These are phyloP conservation scores for Sporothrix mexicana DNA, from an alignment of 2,329 filamentous ascomycete species.

Conservation along the genomic window DNA sequence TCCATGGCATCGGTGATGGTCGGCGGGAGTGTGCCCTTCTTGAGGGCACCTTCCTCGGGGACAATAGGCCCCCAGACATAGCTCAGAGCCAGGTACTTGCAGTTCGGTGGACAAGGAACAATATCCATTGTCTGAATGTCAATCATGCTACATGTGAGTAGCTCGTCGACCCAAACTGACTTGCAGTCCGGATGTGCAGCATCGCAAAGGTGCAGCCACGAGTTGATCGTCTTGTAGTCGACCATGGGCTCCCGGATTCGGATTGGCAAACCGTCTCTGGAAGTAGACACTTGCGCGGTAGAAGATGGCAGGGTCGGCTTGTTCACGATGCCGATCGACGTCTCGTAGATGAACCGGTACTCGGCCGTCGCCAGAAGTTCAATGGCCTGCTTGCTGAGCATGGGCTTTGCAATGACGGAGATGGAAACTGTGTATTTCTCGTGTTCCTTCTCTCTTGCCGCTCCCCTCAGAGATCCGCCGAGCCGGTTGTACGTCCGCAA, in stretches of 20 bases:
- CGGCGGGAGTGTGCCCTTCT: slow-evolving; percentile 18
- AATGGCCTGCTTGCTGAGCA: slow-evolving; percentile 1
- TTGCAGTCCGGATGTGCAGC: slow-evolving; percentile 14
- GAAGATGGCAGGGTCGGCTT: not conserved
- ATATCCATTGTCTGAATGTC: slow-evolving; percentile 17
- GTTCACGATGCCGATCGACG: not conserved
- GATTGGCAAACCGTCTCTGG: not conserved
- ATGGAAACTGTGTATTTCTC: slow-evolving; percentile 16
- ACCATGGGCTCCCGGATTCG: not conserved
- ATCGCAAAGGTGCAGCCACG: slow-evolving; percentile 40
- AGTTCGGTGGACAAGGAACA: slow-evolving; percentile 16
- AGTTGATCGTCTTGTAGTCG: not conserved
- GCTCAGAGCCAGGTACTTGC: slow-evolving; percentile 32
- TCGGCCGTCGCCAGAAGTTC: not conserved
- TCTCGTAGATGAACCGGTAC: slow-evolving; percentile 21
- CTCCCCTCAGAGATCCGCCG: not conserved
- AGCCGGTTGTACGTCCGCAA: slow-evolving; percentile 22
- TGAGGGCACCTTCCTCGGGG: not conserved
- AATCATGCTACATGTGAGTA: slow-evolving; percentile 20
- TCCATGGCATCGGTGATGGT: slow-evolving; percentile 34
- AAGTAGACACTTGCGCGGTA: not conserved
- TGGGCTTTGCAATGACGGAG: not conserved
- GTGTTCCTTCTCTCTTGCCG: not conserved
- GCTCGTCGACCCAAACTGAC: slow-evolving; percentile 9
- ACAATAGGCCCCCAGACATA: slow-evolving; percentile 32